These are phyloP conservation scores for Pleurotus giganteus DNA, from an alignment of 768 basidiomycete species.

Conservation along the genomic window DNA sequence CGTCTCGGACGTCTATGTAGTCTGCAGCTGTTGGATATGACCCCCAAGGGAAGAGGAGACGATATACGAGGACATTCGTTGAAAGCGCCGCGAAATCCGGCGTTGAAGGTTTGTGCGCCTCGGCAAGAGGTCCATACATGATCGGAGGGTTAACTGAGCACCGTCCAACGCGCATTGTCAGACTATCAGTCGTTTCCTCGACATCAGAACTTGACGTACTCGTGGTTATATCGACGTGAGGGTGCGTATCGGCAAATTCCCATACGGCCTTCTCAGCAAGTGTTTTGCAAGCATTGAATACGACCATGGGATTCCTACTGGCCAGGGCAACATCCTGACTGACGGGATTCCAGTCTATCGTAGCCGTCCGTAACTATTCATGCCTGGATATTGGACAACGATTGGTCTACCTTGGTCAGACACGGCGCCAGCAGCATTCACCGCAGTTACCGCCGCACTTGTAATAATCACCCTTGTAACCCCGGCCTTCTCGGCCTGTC, in stretches of 20 bases:
- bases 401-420: constrained; percentile 14
- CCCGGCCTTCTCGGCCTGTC: constrained; percentile 34
- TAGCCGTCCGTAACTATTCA: background rate
- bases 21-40: constrained; percentile 15
- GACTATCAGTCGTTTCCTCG: background rate
- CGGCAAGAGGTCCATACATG: constrained; percentile 30
- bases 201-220: constrained; percentile 21
- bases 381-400: background rate
- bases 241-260: constrained; percentile 35
- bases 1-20: constrained; percentile 30
- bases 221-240: constrained; percentile 31
- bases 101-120: constrained; percentile 17
- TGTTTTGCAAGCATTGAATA: constrained; percentile 35
- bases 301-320: constrained; percentile 16
- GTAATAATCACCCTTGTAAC: constrained; percentile 22
- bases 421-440: background rate
- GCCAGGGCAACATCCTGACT: constrained; percentile 28
- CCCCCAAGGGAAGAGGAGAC: constrained; percentile 22
- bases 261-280: constrained; percentile 36
- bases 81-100: constrained; percentile 17
- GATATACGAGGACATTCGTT: constrained; percentile 25
- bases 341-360: constrained; percentile 30
- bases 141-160: constrained; percentile 27
- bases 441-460: constrained; percentile 5
- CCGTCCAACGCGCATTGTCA: background rate